Evolutionary conservation across 2,329 filamentous ascomycete species (phyloP), one percentile per base, ranked within the genome.

Genomic region (Sporothrix curviconia): DNA sequence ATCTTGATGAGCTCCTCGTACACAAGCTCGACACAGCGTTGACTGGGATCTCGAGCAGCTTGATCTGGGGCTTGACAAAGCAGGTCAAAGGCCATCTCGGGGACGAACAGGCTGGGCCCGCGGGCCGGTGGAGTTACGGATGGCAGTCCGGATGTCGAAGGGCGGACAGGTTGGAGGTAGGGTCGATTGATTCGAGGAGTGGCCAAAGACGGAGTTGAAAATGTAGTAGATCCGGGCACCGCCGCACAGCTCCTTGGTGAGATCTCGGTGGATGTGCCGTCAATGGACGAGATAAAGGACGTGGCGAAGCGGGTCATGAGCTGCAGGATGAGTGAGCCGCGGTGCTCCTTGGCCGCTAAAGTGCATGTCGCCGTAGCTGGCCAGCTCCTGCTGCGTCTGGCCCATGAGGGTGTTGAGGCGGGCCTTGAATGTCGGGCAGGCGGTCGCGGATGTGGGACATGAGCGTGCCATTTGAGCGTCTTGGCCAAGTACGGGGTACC

Each of bases 1-100:
- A 99, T 97, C 75, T 99, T 99, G 76, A 99, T 99, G 44, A 99
- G 80, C 72, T 99, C 94, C 71, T 99, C 94, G 71, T 99, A 99
- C 3, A 99, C 94, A 55, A 99, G 82, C 73, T 99, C 94, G 52
- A 99, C 94, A 68, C 94, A 99, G 66, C 94, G 86, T 70, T 99
- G 94, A 69, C 90, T 95, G 9, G 94, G 25, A 94, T 85, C 70
- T 99, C 94, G 28, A 99, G 78, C 55, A 99, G 81, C 76, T 97
- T 97, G 73, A 99, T 99, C 72, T 99, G 94, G 28, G 94, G 94
- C 74, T 99, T 99, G 46, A 99, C 94, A 44, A n/a, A 99, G 82
- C 22, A 99, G 82, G 70, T 99, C 94, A 71, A 99, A 99, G 1
- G 94, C 94, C 75, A 99, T 86, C 71, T 99, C 94, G 2, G 94